A percentile compares a stretch with the other conserved stretches of the same genome.
These are phyloP conservation scores for Xylariaceae sp. DNA, from an alignment of 2,329 filamentous ascomycete species.

Conservation along the genomic window DNA sequence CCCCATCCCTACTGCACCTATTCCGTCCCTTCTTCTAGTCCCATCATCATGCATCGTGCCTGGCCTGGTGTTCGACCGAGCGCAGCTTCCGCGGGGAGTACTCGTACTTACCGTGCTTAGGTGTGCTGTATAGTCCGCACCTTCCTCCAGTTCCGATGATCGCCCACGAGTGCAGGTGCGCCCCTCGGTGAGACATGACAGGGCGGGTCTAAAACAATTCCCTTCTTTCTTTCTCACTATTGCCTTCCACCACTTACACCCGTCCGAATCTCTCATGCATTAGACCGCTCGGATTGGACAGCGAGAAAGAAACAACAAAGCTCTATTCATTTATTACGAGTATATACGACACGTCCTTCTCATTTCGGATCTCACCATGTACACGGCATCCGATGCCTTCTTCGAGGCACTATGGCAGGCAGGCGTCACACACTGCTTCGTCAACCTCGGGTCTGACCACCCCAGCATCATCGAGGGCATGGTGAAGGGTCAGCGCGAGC, in stretches of 20 bases:
- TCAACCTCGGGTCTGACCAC: conserved; percentile 67
- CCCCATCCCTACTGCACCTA: too few species aligned
- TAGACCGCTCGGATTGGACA: too few species aligned
- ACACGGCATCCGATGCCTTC: conserved; percentile 66
- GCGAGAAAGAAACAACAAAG: background rate
- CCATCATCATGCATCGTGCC: too few species aligned
- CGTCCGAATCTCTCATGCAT: too few species aligned
- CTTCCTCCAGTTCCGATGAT: too few species aligned
- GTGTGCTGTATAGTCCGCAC: too few species aligned
- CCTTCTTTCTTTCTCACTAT: background rate
- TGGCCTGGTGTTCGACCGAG: too few species aligned
- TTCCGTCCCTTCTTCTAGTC: too few species aligned
- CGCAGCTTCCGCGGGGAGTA: too few species aligned
- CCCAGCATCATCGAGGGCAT: conserved; percentile 77
- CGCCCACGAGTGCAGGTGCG: background rate
- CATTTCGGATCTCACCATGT: conserved; percentile 30
- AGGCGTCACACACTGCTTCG: conserved; percentile 41
- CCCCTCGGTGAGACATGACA: background rate
- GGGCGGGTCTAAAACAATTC: background rate
- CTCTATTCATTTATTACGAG: background rate
- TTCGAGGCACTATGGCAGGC: conserved; percentile 44
- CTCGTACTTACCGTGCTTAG: too few species aligned
- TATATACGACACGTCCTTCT: background rate
- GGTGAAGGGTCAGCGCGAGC: conserved; percentile 67
- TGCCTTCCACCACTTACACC: too few species aligned